Base-by-base conservation (phyloP, 2,329 filamentous ascomycete genomes). In the Trichoderma guizhouense region DNA sequence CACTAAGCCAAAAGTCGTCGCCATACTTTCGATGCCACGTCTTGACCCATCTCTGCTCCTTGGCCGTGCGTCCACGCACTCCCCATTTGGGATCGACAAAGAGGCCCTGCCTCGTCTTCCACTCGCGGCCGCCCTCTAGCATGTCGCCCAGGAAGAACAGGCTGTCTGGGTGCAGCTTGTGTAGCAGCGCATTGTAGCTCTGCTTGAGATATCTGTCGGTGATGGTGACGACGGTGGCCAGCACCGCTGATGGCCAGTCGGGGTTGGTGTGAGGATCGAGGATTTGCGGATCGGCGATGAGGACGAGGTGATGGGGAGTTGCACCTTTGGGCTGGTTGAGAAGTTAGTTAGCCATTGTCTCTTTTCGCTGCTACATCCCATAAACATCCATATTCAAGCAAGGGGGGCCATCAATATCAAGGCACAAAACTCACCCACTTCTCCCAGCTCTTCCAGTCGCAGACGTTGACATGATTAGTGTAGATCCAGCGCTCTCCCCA, bases 211-310 rank as follows among this genome's bases (percentile, higher is more conserved):
- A 99, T 78, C 94, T 92, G 81, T 99, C 96, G 71, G 95, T 97
- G 76, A 97, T 82, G 30, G 82, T 78, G 47, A 87, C 79, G 5
- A 87, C 89, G 47, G 90, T 74, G 12, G 86, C 80, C 73, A 84
- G 86, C 21, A 90, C 78, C 30, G 87, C 86, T 86, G 88, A 89
- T 8, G 88, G 88, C 28, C 95, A 90, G 76, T 92, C 94, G 3
- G 94, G 93, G 78, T 98, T 98, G n/a, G 94, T 97, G 81, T 98
- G 93, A 69, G 94, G 93, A 81, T 98, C 95, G 78, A 96, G 94
- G 72, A 98, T 87, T 80, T 98, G 95, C 57, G 95, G 95, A 79
- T 98, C 95, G 73, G 95, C 94, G 75, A 98, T 86, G 79, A 98
- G 91, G 76, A 93, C 86, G 76, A 97, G 87, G 79, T 91, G 93